Conservation (phyloP, 352 stramenopile species). For the Globisporangium perplexum region DNA sequence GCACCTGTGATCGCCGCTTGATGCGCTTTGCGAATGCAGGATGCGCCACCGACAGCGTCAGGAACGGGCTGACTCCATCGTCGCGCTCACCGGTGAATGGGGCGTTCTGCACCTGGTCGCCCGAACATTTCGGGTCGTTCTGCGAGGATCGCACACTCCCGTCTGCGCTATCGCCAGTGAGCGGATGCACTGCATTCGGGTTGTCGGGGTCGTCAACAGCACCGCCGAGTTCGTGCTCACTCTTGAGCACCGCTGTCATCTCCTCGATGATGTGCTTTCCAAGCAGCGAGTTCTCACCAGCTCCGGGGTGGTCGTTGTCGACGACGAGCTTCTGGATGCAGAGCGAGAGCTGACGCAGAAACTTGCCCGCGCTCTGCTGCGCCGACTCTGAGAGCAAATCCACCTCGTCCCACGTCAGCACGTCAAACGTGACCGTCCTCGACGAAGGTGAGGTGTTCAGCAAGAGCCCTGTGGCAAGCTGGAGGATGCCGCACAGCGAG, state of each 20-base stretch:
- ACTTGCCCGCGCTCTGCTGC: constrained; percentile 26
- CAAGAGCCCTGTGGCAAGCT: constrained; percentile 57
- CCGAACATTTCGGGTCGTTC: not conserved
- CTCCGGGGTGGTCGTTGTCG: constrained; percentile 18
- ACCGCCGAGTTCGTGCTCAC: constrained; percentile 10
- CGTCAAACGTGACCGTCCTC: constrained; percentile 19
- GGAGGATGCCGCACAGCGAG: constrained; percentile 72
- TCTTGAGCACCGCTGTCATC: constrained; percentile 30
- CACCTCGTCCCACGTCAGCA: constrained; percentile 44
- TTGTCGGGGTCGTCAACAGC: not conserved
- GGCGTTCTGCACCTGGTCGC: not conserved
- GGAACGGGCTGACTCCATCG: constrained; percentile 5
- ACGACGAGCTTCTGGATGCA: constrained; percentile 54
- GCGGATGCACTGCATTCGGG: constrained; percentile 9
- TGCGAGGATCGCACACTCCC: not conserved
- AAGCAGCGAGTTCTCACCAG: constrained; percentile 29
- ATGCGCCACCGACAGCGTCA: constrained; percentile 12
- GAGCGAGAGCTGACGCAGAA: constrained; percentile 41
- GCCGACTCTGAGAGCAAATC: constrained; percentile 49
- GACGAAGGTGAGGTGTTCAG: constrained; percentile 32
- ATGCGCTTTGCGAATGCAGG: constrained; percentile 32
- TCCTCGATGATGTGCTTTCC: constrained; percentile 53
- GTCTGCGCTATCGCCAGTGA: not conserved
- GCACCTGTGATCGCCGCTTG: constrained; percentile 68
- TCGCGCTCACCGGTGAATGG: not conserved